A percentile compares a stretch with the other conserved stretches of the same genome.
phyloP scores from a whole-genome alignment of 805 yeast genomes.

The Starmerella bombicola region DNA sequence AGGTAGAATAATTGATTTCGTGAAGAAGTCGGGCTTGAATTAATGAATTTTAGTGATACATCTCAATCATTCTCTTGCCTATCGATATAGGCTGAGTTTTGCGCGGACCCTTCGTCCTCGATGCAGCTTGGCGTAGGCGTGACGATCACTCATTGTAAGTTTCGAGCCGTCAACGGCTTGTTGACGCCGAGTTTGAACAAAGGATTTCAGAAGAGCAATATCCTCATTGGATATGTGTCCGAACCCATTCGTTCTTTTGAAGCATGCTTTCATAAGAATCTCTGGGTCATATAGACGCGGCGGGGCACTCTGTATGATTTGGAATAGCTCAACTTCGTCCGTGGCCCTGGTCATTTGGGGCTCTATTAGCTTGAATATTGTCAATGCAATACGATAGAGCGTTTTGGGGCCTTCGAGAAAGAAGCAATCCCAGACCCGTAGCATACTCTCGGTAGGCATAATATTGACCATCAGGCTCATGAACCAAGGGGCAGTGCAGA shows the following conservation, averaged over 20 bases:
- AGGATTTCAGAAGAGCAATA: conserved; percentile 61
- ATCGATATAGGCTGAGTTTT: conserved; percentile 20
- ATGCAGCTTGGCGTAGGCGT: conserved; percentile 23
- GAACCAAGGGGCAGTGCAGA: conserved; percentile 95
- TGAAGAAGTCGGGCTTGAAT: too few species aligned
- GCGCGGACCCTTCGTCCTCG: conserved; percentile 25
- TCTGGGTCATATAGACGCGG: conserved; percentile 42
- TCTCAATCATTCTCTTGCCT: not conserved
- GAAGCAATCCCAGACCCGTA: conserved; percentile 88
- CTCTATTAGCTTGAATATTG: conserved; percentile 65
- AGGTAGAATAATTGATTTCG: too few species aligned
- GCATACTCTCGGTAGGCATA: conserved; percentile 74
- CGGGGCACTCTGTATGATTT: conserved; percentile 74
- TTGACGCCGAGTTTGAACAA: conserved; percentile 43
- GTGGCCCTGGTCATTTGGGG: conserved; percentile 40
- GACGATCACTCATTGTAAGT: conserved; percentile 20
- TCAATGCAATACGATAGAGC: conserved; percentile 67
- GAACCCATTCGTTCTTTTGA: conserved; percentile 56
- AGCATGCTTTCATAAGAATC: conserved; percentile 57
- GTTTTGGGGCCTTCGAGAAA: conserved; percentile 87
- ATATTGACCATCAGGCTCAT: conserved; percentile 93
- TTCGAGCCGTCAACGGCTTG: conserved; percentile 11
- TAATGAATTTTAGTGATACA: not conserved
- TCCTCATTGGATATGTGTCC: conserved; percentile 75
- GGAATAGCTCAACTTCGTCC: conserved; percentile 57